Base-by-base conservation (phyloP, 352 stramenopile species). In the Globisporangium radiosum region DNA sequence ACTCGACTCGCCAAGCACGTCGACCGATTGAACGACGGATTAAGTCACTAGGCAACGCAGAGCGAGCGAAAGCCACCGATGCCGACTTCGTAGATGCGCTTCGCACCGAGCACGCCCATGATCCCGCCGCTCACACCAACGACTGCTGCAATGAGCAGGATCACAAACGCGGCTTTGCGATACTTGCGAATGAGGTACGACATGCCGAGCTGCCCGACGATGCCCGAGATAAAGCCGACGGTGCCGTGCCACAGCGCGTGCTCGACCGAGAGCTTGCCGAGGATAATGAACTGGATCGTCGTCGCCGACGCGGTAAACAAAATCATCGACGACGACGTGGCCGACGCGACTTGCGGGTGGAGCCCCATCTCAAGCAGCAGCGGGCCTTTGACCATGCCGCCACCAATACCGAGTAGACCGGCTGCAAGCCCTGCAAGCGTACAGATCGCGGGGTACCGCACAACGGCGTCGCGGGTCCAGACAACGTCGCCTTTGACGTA, bases 401-500 rank as follows among this genome's bases (percentile, higher is more conserved):
- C 91, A 49, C 91, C 91, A 57, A 97, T 96, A 33, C 91, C 90
- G 1, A 94, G 61, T 15, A 94, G 58, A 25, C 85, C 85, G 7
- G 85, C 85, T 51, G 85, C 85, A 0, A 92, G 64, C 4, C 85
- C 85, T 13, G 85, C 85, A 7, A 76, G 71, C 53, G 81, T 89
- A 50, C 85, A 94, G 1, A 94, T 42, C 37, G 73, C 71, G 7
- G 85, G 85, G 62, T 91, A 92, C 66, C 85, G 84, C 49, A 98
- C 62, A 0, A 96, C 95, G 6, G 90, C 79, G n/a, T 80, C 68
- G 38, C 75, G 76, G 63, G 94, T 86, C 96, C 96, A 99, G 58
- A 96, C 61, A 59, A 99, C 94, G 69, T 99, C 96, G 14, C 95
- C 96, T 62, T 97, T 87, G n/a, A 89, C 70, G 68, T 98, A 99